phyloP scores from a whole-genome alignment of 495 filamentous ascomycete species.

The Xylaria castorea region DNA sequence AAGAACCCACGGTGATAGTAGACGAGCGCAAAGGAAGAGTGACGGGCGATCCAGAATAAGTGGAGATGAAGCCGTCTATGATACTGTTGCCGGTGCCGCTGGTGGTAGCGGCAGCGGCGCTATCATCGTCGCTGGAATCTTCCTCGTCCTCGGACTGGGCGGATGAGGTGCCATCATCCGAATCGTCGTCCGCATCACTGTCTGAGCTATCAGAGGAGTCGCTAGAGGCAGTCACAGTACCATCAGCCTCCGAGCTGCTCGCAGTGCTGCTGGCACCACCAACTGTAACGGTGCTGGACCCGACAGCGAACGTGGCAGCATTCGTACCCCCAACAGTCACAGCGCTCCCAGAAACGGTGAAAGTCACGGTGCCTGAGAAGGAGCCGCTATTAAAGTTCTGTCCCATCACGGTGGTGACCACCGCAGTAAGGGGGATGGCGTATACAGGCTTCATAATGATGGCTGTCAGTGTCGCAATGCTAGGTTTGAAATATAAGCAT shows the following conservation, averaged over 20 bases:
- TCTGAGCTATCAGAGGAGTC: not conserved
- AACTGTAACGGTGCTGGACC: slow-evolving; percentile 19
- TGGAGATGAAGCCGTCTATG: not conserved
- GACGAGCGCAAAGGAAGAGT: slow-evolving; percentile 17
- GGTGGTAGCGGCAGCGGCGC: not conserved
- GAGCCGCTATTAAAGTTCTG: slow-evolving; percentile 22
- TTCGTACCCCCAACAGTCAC: slow-evolving; percentile 27
- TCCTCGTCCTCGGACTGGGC: not conserved
- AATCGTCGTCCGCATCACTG: not conserved
- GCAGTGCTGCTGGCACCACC: not conserved
- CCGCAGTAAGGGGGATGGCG: not conserved
- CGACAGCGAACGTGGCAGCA: slow-evolving; percentile 35
- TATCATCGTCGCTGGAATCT: not conserved
- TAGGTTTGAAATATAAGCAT: not conserved
- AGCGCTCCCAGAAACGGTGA: slow-evolving; percentile 17
- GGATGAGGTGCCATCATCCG: not conserved
- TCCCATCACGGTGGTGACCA: not conserved
- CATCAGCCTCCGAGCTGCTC: slow-evolving; percentile 7
- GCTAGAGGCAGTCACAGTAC: slow-evolving; percentile 11
- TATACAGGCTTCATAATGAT: slow-evolving; percentile 4
- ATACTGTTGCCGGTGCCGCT: slow-evolving; percentile 3
- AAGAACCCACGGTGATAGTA: slow-evolving; percentile 15
- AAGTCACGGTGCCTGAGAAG: slow-evolving; percentile 6
- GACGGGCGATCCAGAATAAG: slow-evolving; percentile 12
- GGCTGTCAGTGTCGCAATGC: not conserved